These are phyloP conservation scores for Candida michaelii DNA, from an alignment of 805 yeast species.

Conservation along the genomic window DNA sequence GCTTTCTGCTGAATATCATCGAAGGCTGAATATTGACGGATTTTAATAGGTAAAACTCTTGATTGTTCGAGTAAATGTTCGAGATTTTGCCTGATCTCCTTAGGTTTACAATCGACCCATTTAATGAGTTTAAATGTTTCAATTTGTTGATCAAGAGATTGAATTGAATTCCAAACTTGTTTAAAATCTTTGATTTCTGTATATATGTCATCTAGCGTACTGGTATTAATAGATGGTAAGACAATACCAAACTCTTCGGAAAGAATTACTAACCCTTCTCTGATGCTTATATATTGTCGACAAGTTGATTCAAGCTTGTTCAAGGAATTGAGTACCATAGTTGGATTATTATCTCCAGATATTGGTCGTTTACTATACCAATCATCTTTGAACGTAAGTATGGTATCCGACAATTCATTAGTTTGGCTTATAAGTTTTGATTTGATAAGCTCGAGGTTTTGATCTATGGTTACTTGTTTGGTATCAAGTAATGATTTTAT, in stretches of 20 bases:
- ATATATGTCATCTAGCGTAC: slow-evolving; percentile 27
- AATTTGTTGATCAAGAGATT: slow-evolving; percentile 48
- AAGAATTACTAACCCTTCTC: slow-evolving; percentile 6
- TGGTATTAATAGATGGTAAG: slow-evolving; percentile 9
- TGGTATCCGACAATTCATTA: slow-evolving; percentile 30
- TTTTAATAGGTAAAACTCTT: slow-evolving; percentile 53
- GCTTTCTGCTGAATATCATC: slow-evolving; percentile 52
- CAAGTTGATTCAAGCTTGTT: slow-evolving; percentile 23
- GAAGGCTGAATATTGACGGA: slow-evolving; percentile 70
- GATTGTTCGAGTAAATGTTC: slow-evolving; percentile 50
- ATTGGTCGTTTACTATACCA: slow-evolving; percentile 55
- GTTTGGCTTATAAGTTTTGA: slow-evolving; percentile 44
- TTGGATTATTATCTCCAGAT: slow-evolving; percentile 41
- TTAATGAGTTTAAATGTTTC: slow-evolving; percentile 37
- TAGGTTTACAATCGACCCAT: slow-evolving; percentile 53
- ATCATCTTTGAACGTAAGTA: slow-evolving; percentile 28
- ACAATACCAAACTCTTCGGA: slow-evolving; percentile 5
- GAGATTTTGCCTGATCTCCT: slow-evolving; percentile 45
- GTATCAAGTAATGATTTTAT: slow-evolving; percentile 36
- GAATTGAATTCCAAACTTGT: slow-evolving; percentile 64
- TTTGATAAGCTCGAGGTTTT: slow-evolving; percentile 41
- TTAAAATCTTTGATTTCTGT: slow-evolving; percentile 58
- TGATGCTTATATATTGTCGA: slow-evolving; percentile 1
- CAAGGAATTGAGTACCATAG: slow-evolving; percentile 43
- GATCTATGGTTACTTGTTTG: slow-evolving; percentile 38